phyloP scores from a whole-genome alignment of 1,139 yeast genomes.

The Protomyces gravidus region DNA sequence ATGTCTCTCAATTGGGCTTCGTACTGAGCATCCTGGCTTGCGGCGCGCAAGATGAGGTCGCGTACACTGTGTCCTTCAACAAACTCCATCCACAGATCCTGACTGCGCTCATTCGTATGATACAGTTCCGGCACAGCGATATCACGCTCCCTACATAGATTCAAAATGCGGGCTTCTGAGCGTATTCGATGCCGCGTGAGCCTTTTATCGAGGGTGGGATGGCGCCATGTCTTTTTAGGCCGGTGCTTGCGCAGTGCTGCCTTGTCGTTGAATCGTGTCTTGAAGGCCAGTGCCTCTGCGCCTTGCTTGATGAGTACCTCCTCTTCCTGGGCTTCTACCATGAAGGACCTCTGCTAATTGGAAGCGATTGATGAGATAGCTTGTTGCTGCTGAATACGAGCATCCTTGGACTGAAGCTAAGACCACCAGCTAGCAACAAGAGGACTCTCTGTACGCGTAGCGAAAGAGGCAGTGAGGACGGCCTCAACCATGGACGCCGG shows the following conservation, averaged over 20 bases:
- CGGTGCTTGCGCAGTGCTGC: constrained; percentile 68
- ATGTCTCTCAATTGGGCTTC: constrained; percentile 26
- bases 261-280: constrained; percentile 49
- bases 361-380: too few species aligned
- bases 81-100: constrained; percentile 85
- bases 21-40: constrained; percentile 39
- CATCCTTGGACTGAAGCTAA: too few species aligned
- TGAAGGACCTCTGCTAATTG: too few species aligned
- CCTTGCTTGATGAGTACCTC: constrained; percentile 71
- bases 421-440: too few species aligned
- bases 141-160: constrained; percentile 54
- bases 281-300: constrained; percentile 87
- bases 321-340: constrained; percentile 3
- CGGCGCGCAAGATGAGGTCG: constrained; percentile 40
- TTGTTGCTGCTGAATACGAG: too few species aligned
- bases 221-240: constrained; percentile 85
- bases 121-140: constrained; percentile 65
- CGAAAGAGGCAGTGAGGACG: too few species aligned
- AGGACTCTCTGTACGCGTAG: too few species aligned
- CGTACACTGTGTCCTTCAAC: constrained; percentile 45
- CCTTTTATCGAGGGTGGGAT: constrained; percentile 69
- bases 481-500: background rate
- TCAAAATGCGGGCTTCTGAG: constrained; percentile 76
- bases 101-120: constrained; percentile 69
- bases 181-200: constrained; percentile 76